These are phyloP conservation scores for Elasticomyces elasticus DNA, from an alignment of 495 filamentous ascomycete genomes.

Conservation along the genomic window DNA sequence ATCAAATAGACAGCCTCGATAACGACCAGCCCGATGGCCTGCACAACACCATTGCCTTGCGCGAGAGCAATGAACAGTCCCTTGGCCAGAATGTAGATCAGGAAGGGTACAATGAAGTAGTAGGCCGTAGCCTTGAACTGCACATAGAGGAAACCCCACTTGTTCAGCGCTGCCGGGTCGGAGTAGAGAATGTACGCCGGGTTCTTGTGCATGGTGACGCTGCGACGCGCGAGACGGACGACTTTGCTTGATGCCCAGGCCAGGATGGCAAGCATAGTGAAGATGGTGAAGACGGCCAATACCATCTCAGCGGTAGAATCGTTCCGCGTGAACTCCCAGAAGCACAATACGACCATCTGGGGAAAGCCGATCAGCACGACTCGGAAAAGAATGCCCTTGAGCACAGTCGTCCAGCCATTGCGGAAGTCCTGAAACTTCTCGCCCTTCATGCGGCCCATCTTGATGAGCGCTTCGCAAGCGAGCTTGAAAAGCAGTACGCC, in stretches of 20 bases:
- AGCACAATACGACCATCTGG: slow-evolving; percentile 79
- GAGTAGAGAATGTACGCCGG: slow-evolving; percentile 97
- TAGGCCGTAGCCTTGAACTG: slow-evolving; percentile 95
- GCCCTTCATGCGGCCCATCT: slow-evolving; percentile 65
- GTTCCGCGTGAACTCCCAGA: slow-evolving; percentile 83
- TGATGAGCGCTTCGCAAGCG: slow-evolving; percentile 61
- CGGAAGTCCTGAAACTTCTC: slow-evolving; percentile 93
- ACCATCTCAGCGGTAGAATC: slow-evolving; percentile 86
- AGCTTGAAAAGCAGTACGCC: slow-evolving; percentile 72
- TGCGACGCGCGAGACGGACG: slow-evolving; percentile 76
- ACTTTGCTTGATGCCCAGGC: slow-evolving; percentile 85
- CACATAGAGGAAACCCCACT: slow-evolving; percentile 97
- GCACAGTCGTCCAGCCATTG: slow-evolving; percentile 75
- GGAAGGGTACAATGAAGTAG: slow-evolving; percentile 83
- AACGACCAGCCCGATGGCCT: slow-evolving; percentile 76
- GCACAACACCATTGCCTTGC: slow-evolving; percentile 61
- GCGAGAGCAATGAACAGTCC: slow-evolving; percentile 82
- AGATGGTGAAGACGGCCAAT: slow-evolving; percentile 78
- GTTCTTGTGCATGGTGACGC: slow-evolving; percentile 85
- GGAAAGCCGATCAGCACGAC: slow-evolving; percentile 87
- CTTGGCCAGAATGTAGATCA: slow-evolving; percentile 75
- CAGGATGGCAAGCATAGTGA: slow-evolving; percentile 71
- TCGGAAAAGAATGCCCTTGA: slow-evolving; percentile 88
- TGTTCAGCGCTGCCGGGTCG: slow-evolving; percentile 83
- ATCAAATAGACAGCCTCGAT: slow-evolving; percentile 79